phyloP scores from a whole-genome alignment of 352 stramenopile species.

The Hyaloperonospora brassicae region DNA sequence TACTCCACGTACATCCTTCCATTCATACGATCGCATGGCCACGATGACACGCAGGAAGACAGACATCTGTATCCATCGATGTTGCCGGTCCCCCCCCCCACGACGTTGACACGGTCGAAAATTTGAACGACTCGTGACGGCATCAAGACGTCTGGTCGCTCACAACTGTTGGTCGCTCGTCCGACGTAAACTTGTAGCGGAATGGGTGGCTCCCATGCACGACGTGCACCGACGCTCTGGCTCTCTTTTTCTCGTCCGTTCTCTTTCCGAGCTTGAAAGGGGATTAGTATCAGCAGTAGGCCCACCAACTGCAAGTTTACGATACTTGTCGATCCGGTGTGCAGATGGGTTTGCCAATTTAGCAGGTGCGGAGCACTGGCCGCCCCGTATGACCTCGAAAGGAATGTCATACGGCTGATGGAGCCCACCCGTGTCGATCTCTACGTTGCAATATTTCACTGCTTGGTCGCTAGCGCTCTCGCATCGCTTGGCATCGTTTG shows the following conservation, averaged over 20 bases:
- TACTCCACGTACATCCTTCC: no score
- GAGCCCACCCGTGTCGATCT: constrained; percentile 39
- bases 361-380: constrained; percentile 48
- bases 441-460: constrained; percentile 8
- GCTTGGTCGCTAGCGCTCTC: constrained; percentile 2
- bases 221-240: no score
- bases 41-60: no score
- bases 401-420: constrained; percentile 51
- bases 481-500: constrained; percentile 7
- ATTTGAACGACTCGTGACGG: constrained; percentile 67
- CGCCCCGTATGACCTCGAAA: constrained; percentile 30
- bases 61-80: constrained; percentile 35
- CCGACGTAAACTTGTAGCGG: no score
- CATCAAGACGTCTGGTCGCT: constrained; percentile 53
- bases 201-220: no score
- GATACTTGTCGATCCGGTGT: constrained; percentile 74
- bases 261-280: no score
- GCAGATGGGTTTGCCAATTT: constrained; percentile 32
- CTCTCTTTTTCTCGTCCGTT: no score
- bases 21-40: no score
- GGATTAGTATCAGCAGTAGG: no score
- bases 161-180: constrained; percentile 39
- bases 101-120: constrained; percentile 70
- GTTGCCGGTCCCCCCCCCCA: constrained; percentile 48
- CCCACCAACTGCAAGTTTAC: constrained; percentile 71